A percentile compares a stretch with the other conserved stretches of the same genome.
Conservation (phyloP, 169 alveolate species). For the Perkinsus olseni region DNA sequence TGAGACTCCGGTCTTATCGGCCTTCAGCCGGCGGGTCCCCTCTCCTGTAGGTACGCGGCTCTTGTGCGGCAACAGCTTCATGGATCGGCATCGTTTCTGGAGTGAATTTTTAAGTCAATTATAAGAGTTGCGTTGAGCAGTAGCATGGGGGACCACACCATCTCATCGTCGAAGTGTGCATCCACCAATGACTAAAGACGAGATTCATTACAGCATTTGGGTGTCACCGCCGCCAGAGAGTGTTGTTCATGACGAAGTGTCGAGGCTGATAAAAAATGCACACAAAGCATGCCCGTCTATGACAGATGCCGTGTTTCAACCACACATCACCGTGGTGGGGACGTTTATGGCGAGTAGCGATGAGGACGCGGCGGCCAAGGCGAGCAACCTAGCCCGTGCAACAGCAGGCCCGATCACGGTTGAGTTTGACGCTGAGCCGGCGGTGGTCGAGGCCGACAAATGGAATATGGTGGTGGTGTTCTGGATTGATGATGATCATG, state of each 20-base stretch:
- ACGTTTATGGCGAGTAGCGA: background rate
- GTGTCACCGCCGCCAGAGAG: background rate
- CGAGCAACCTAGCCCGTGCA: background rate
- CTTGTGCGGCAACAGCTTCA: background rate
- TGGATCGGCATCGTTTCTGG: background rate
- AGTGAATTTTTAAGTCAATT: background rate
- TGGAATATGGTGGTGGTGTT: background rate
- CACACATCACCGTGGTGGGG: background rate
- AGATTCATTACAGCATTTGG: background rate
- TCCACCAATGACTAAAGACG: background rate
- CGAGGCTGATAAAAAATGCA: background rate
- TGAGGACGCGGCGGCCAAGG: background rate
- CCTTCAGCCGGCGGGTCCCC: background rate
- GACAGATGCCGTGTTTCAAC: background rate
- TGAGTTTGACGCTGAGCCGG: background rate
- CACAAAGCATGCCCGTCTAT: background rate
- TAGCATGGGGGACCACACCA: too few relatives aligned
- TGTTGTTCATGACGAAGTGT: background rate
- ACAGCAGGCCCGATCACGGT: background rate
- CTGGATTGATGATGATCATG: background rate
- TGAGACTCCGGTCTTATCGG: background rate
- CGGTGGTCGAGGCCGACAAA: background rate
- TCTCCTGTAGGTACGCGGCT: background rate
- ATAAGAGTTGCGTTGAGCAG: background rate
- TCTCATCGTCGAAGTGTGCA: too few relatives aligned